These are phyloP conservation scores for Pseudogymnoascus pannorum DNA, from an alignment of 2,329 filamentous ascomycete genomes.

Conservation along the genomic window DNA sequence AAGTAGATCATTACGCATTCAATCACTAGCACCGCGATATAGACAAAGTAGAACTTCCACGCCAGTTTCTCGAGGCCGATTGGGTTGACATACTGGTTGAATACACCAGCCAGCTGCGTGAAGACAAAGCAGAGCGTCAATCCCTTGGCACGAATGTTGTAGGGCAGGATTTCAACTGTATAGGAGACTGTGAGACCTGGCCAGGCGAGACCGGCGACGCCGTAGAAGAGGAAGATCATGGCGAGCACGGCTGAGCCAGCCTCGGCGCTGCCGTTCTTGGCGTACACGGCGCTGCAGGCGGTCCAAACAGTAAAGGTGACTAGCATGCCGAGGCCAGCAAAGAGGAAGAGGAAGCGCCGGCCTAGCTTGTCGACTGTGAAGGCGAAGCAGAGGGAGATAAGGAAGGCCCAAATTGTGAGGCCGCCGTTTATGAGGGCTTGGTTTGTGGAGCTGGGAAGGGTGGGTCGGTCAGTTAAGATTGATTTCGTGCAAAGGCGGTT, in stretches of 20 bases:
- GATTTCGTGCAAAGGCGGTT: slow-evolving; percentile 12
- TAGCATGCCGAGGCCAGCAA: no score
- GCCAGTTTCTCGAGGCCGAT: slow-evolving; percentile 14
- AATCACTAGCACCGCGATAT: slow-evolving; percentile 25
- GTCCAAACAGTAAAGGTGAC: no score
- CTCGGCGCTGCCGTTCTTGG: slow-evolving; percentile 24
- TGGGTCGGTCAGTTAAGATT: slow-evolving; percentile 44
- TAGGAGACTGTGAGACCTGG: slow-evolving; percentile 45
- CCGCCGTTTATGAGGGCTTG: no score
- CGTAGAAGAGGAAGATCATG: slow-evolving; percentile 39
- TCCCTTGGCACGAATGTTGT: slow-evolving; percentile 10
- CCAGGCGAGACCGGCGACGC: slow-evolving; percentile 43
- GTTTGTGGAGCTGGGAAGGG: no score
- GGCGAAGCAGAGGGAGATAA: no score
- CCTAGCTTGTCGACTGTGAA: no score
- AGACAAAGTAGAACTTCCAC: slow-evolving; percentile 27
- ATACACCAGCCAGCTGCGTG: slow-evolving; percentile 15
- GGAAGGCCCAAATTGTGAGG: no score
- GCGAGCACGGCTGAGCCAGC: slow-evolving; percentile 31
- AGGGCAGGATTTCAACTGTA: slow-evolving; percentile 13
- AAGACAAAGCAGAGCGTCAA: slow-evolving; percentile 14
- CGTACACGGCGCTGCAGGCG: no score
- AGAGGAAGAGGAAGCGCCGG: no score
- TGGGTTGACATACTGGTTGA: slow-evolving; percentile 31
- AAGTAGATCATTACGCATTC: slow-evolving; percentile 39